phyloP scores from a whole-genome alignment of 768 basidiomycete species.

The Cystofilobasidium macerans region DNA sequence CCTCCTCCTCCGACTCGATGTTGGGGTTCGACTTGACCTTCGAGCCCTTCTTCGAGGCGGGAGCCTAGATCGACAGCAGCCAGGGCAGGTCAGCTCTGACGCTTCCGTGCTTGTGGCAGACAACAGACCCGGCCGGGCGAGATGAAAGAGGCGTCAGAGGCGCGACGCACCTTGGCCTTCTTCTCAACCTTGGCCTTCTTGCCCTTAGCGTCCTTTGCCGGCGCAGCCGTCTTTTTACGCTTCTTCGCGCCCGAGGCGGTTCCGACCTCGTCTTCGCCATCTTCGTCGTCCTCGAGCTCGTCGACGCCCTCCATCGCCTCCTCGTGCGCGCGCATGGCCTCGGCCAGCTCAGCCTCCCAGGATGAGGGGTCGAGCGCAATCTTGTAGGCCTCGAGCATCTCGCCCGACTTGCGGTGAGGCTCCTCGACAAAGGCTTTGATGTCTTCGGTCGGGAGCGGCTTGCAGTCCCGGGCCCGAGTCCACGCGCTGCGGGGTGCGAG shows the following conservation, averaged over 20 bases:
- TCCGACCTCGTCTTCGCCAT: slow-evolving; percentile 40
- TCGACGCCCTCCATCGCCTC: slow-evolving; percentile 57
- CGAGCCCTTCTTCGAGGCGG: slow-evolving; percentile 10
- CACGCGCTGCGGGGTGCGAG: slow-evolving; percentile 56
- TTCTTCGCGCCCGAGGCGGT: slow-evolving; percentile 26
- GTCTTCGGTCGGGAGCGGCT: slow-evolving; percentile 61
- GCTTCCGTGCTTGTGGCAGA: no score
- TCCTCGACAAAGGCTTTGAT: slow-evolving; percentile 73
- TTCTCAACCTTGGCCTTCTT: slow-evolving; percentile 26
- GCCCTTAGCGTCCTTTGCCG: slow-evolving; percentile 39
- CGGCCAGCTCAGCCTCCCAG: slow-evolving; percentile 45
- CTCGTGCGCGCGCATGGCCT: slow-evolving; percentile 41
- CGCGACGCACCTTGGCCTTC: slow-evolving; percentile 23
- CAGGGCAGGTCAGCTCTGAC: background rate
- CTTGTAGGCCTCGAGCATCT: slow-evolving; percentile 56
- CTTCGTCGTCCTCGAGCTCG: slow-evolving; percentile 49
- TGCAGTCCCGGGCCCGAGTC: slow-evolving; percentile 71
- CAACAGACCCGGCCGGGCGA: background rate
- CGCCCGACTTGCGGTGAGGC: slow-evolving; percentile 58
- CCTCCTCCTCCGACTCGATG: slow-evolving; percentile 25
- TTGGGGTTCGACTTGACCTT: slow-evolving; percentile 23
- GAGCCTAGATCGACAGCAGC: background rate
- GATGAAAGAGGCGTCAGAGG: background rate
- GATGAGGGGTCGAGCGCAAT: slow-evolving; percentile 62
- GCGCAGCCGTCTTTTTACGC: slow-evolving; percentile 44